These are phyloP conservation scores for Neonectria sp. DNA, from an alignment of 2,329 filamentous ascomycete species.

Conservation along the genomic window DNA sequence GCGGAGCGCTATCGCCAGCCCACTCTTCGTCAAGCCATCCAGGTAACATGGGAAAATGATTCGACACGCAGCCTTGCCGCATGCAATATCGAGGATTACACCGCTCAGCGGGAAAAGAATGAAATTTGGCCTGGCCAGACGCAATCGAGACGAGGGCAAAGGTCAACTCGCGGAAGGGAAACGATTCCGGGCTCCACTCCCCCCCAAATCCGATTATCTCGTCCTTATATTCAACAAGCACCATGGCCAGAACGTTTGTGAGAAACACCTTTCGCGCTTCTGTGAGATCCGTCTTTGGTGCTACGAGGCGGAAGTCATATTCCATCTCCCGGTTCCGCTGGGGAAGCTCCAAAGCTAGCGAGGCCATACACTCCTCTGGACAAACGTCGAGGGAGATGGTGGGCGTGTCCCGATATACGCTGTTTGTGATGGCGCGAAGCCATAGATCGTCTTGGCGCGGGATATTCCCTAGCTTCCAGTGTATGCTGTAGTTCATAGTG, in stretches of 20 bases:
- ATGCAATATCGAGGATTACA: not conserved
- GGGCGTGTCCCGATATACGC: conserved; percentile 24
- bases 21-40: conserved; percentile 11
- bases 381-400: conserved; percentile 31
- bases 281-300: not conserved
- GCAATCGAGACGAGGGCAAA: conserved; percentile 37
- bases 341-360: conserved; percentile 30
- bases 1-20: conserved; percentile 5
- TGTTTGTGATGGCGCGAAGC: conserved; percentile 20
- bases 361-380: conserved; percentile 31
- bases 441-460: conserved; percentile 32
- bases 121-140: conserved; percentile 22
- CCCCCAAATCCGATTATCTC: conserved; percentile 28
- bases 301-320: not conserved
- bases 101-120: not conserved
- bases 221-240: conserved; percentile 20
- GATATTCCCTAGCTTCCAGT: conserved; percentile 38
- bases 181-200: conserved; percentile 36
- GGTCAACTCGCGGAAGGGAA: conserved; percentile 38
- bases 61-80: no score
- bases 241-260: conserved; percentile 19
- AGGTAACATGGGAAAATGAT: not conserved
- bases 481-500: conserved; percentile 35
- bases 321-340: not conserved
- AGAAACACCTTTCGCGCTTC: conserved; percentile 18